Evolutionary conservation across 768 basidiomycete species (phyloP).

Genomic region (Leccinum truebloodii): DNA sequence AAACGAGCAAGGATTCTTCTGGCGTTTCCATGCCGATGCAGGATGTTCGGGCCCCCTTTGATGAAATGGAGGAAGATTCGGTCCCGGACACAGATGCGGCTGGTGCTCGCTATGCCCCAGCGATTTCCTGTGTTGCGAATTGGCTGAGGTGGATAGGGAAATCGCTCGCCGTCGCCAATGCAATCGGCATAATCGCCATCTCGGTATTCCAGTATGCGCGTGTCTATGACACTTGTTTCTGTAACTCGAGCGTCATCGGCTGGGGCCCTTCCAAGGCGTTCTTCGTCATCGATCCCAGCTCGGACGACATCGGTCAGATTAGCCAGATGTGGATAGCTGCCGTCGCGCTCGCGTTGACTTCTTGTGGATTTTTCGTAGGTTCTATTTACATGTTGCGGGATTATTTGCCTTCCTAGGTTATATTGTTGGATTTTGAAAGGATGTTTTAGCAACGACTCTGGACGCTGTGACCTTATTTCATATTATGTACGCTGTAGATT

Average conservation of each 20-base stretch:
- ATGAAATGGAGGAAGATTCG: background rate
- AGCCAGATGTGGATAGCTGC: conserved; percentile 39
- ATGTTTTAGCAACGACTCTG: background rate
- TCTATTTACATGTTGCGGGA: conserved; percentile 30
- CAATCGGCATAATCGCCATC: conserved; percentile 19
- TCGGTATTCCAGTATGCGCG: conserved; percentile 29
- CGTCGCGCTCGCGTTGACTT: conserved; percentile 28
- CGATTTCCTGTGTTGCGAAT: conserved; percentile 2
- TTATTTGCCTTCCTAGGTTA: conserved; percentile 2
- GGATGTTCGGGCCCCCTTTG: background rate
- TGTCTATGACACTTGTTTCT: conserved; percentile 22
- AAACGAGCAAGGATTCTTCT: background rate
- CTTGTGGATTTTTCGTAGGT: conserved; percentile 24
- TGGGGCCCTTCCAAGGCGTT: conserved; percentile 2
- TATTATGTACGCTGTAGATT: background rate
- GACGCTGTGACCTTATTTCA: background rate
- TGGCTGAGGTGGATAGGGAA: conserved; percentile 27
- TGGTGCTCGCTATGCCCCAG: no score
- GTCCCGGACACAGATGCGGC: background rate
- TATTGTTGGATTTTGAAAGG: background rate
- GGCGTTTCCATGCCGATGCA: background rate
- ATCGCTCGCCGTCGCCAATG: conserved; percentile 26
- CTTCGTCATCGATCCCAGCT: conserved; percentile 23
- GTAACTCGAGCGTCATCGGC: conserved; percentile 24
- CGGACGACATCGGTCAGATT: conserved; percentile 28